Base-by-base conservation (phyloP, 148 eudicot species). In the Vaccinium corymbosum region DNA sequence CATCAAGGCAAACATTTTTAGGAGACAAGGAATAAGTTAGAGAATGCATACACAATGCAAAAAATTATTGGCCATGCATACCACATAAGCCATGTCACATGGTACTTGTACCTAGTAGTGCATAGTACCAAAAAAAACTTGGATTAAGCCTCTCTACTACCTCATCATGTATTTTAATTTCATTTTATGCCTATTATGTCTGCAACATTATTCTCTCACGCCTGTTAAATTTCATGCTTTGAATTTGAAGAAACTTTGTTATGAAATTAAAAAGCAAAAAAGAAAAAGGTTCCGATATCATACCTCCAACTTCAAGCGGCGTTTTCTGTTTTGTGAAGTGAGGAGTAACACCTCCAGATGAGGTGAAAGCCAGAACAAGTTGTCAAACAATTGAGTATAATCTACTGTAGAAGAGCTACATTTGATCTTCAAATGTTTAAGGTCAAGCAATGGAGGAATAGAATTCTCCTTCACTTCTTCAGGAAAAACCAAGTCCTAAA, bases 321-420 rank as follows among this genome's bases (percentile, higher is more conserved):
- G 49, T 20, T 42, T 48, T 46, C 20, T 25, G 0, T 16, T 5
- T 19, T 20, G 0, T n/a, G 27, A 76, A 10, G 25, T 19, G 13
- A 75, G 27, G 52, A 8, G n/a, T 29, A 76, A 9, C 1, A 19
- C 48, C 79, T 76, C 29, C 51, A 76, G 53, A 48, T 19, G 79
- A 76, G 79, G 79, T 48, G 79, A 76, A 76, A 76, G 79, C 79
- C 79, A 76, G n/a, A 76, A 55, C 79, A 48, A 76, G 25, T 19
- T 76, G 50, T 76, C 79, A 16, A 48, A 15, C 55, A 76, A 76
- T 76, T 20, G 25, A 38, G 79, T 10, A n/a, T 42, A 76, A 76
- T 76, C 53, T 20, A 46, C 55, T 76, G 16, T 3, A 11, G 51
- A 48, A 19, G 51, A 42, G 17, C 5, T 20, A 48, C 5, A 10